A percentile compares a stretch with the other conserved stretches of the same genome.
Evolutionary conservation across 2,329 filamentous ascomycete species (phyloP).

Genomic region (Fusarium proliferatum): DNA sequence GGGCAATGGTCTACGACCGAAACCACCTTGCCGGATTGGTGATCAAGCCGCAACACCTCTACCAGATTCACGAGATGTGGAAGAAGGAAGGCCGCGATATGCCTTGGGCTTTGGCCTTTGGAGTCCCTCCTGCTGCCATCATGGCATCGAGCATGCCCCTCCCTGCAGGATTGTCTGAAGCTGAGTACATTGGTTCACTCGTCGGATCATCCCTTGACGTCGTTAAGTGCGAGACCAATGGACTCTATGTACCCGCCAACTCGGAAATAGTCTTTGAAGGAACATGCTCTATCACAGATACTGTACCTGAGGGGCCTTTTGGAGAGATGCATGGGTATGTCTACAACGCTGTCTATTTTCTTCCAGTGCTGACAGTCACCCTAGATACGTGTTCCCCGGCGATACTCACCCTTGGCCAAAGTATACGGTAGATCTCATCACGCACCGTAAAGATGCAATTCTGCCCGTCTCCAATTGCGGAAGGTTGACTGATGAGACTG

Average conservation of each 20-base stretch:
- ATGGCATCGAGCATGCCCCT: conserved; percentile 61
- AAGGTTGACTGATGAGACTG: conserved; percentile 13
- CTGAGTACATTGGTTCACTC: conserved; percentile 60
- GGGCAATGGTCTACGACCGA: conserved; percentile 60
- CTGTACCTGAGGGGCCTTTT: conserved; percentile 60
- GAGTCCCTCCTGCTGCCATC: conserved; percentile 62
- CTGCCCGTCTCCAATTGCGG: conserved; percentile 26
- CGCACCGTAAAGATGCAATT: conserved; percentile 27
- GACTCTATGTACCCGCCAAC: conserved; percentile 60
- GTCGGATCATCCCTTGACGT: conserved; percentile 57
- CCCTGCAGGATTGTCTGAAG: conserved; percentile 54
- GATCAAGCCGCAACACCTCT: conserved; percentile 58
- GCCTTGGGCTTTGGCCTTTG: conserved; percentile 60
- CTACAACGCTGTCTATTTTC: too few relatives aligned
- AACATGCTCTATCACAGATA: conserved; percentile 47
- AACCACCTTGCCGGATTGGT: conserved; percentile 56
- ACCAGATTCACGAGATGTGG: conserved; percentile 61
- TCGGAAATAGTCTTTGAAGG: conserved; percentile 63
- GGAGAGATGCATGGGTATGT: conserved; percentile 52
- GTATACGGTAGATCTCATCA: conserved; percentile 27
- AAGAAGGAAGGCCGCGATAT: conserved; percentile 56
- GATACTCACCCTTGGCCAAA: conserved; percentile 2
- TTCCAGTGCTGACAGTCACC: background rate
- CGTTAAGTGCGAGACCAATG: conserved; percentile 62
- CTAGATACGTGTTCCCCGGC: background rate